Evolutionary conservation across 202 grass and related monocot genomes (phyloP), one percentile per base, ranked within the genome.

Genomic region (Miscanthus sacchariflorus): DNA sequence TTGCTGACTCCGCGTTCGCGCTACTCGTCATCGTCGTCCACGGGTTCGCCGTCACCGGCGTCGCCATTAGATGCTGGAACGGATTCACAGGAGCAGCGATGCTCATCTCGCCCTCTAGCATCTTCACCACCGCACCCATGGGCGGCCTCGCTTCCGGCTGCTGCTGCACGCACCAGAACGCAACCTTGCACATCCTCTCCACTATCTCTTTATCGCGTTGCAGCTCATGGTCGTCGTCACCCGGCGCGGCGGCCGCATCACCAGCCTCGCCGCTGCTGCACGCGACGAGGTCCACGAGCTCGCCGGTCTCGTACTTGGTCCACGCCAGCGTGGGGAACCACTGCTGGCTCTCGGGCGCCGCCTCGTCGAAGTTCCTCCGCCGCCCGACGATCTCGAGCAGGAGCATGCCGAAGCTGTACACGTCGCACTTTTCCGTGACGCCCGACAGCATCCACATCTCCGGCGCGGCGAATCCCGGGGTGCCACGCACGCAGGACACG

Each of bases 361-460:
- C 80, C 9, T 15, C 23, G 33, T 87, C 80, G 8, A 45, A 25
- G 44, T 45, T 86, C 21, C 42, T 12, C 12, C 43, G 24, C 56
- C 80, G 70, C 0, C 70, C 70, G 7, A 81, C 44, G 46, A 93
- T 81, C 89, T 91, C 88, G 18, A 89, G 19, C 18, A 91, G 15
- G 4, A 89, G 79, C 77, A 90, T 89, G 30, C 92, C 89, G 46
- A 90, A 91, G 73, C 86, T 90, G 75, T 91, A 91, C 9, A 91
- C 91, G 44, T 91, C 88, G 15, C 89, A 91, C 84, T 89, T 93
- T 49, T 93, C 59, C 0, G 56, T 89, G 19, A 76, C 44, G 1
- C 28, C 10, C 0, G 63, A 2, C 5, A 12, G 19, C 83, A 9
- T 56, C 86, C 88, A 83, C 89, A 95, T 39, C 88, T 95, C 93